These are phyloP conservation scores for Erodium chrysanthum DNA, from an alignment of 441 rosid genomes.

Conservation along the genomic window DNA sequence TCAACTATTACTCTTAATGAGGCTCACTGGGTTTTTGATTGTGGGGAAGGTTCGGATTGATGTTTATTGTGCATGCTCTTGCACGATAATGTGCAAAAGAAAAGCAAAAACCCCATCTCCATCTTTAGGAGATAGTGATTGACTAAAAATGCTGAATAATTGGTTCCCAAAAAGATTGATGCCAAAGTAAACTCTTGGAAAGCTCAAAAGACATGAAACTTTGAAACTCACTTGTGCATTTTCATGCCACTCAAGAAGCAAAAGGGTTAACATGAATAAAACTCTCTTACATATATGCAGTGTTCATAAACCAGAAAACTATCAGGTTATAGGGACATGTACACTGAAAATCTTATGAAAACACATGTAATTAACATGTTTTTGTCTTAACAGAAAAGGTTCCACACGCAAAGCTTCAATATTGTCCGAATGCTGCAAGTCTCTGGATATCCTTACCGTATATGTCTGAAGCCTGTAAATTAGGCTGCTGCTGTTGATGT, in stretches of 20 bases:
- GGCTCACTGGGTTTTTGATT: too few relatives aligned
- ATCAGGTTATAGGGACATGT: background rate
- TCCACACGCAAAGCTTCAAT: constrained; percentile 22
- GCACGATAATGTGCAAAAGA: constrained; percentile 6
- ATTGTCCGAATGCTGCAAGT: constrained; percentile 50
- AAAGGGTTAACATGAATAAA: background rate
- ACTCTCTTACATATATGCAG: background rate
- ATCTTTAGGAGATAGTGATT: constrained; percentile 27
- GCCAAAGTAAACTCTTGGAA: background rate
- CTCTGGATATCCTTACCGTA: constrained; percentile 27
- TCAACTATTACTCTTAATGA: background rate
- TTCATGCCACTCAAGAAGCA: background rate
- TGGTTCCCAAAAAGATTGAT: background rate
- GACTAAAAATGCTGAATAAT: background rate
- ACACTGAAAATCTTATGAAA: background rate
- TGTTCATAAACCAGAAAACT: constrained; percentile 4
- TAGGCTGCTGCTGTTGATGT: constrained; percentile 25
- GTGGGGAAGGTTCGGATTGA: too few relatives aligned
- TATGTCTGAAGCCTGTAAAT: constrained; percentile 13
- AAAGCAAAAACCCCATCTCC: constrained; percentile 25
- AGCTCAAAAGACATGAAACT: background rate
- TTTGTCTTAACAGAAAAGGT: constrained; percentile 3
- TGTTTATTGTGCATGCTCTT: background rate
- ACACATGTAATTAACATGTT: background rate
- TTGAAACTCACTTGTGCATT: background rate